Evolutionary conservation across 257 asterid species (phyloP), one percentile per base, ranked within the genome.

Genomic region (Henckelia pumila): DNA sequence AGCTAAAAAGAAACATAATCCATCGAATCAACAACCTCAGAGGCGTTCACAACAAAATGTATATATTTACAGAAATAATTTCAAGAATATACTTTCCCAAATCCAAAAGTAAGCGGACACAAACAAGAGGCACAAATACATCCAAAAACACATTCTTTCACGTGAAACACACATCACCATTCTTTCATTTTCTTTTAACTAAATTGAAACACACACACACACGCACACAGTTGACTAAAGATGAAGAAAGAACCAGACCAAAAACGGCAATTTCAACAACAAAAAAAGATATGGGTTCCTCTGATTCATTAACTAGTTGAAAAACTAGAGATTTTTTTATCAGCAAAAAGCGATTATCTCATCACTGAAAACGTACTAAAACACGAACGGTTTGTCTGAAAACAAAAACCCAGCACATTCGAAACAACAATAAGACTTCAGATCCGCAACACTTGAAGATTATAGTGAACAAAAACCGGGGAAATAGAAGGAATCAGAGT

Each of bases 1-100:
- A 61, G 14, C 37, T 56, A 76, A 40, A 21, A 56, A 66, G 13
- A 21, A 70, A 22, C 53, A 37, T 52, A 33, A 37, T 21, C 67
- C 57, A 61, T 11, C 40, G n/a, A 59, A 57, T 29, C 23, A 35
- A 29, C 59, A 20, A 24, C 8, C 44, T 24, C 26, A 59, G 50
- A 40, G 50, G 50, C 44, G 44, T n/a, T n/a, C n/a, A n/a, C n/a
- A n/a, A n/a, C n/a, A n/a, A n/a, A n/a, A n/a, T n/a, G n/a, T n/a
- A n/a, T n/a, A n/a, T 9, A 35, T 9, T 9, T 6, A 9, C 55
- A 35, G 44, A 35, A 35, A 8, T 6, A 20, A 2, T 9, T 62
- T 37, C 20, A 50, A 61, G 50, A 44, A 57, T 26, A 61, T 33
- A 56, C 47, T 24, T 40, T 28, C 19, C 55, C 19, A 32, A 22